Evolutionary conservation across 2,329 filamentous ascomycete genomes (phyloP).

Genomic region (Epichloe sp.): DNA sequence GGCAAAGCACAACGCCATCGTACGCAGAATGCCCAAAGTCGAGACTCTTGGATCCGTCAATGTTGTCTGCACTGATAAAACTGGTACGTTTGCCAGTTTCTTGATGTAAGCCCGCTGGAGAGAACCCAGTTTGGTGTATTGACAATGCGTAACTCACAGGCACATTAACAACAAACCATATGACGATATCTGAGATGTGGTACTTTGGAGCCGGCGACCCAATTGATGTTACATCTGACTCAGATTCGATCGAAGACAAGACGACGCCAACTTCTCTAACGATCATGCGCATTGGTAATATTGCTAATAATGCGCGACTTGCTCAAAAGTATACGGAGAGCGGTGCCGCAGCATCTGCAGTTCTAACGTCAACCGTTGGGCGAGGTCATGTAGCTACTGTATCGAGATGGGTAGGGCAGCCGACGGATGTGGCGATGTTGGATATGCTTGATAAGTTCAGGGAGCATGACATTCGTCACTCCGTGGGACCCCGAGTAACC

Average conservation of each 20-base stretch:
- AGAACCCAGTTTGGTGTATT: neutral
- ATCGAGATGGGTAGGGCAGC: constrained; percentile 92
- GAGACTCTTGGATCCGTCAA: constrained; percentile 98
- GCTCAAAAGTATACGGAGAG: constrained; percentile 59
- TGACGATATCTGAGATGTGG: constrained; percentile 97
- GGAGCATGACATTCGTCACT: constrained; percentile 81
- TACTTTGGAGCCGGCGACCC: constrained; percentile 58
- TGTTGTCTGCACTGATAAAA: constrained; percentile 98
- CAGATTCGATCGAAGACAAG: constrained; percentile 39
- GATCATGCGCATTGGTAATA: constrained; percentile 83
- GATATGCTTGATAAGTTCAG: constrained; percentile 84
- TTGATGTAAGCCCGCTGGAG: neutral
- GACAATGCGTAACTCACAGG: constrained; percentile 29
- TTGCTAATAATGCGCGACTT: constrained; percentile 86
- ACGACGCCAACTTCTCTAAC: constrained; percentile 64
- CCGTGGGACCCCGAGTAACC: constrained; percentile 65
- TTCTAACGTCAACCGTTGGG: constrained; percentile 73
- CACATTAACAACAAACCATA: constrained; percentile 92
- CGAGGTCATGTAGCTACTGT: constrained; percentile 45
- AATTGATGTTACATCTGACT: constrained; percentile 40
- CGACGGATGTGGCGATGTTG: constrained; percentile 93
- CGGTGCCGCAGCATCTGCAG: constrained; percentile 54
- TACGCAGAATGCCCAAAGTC: constrained; percentile 88
- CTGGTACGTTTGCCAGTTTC: constrained; percentile 35
- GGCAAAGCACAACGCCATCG: constrained; percentile 90